A percentile compares a stretch with the other conserved stretches of the same genome.
Evolutionary conservation across 2,329 filamentous ascomycete genomes (phyloP).

Genomic region (Pyrenochaeta sp.): DNA sequence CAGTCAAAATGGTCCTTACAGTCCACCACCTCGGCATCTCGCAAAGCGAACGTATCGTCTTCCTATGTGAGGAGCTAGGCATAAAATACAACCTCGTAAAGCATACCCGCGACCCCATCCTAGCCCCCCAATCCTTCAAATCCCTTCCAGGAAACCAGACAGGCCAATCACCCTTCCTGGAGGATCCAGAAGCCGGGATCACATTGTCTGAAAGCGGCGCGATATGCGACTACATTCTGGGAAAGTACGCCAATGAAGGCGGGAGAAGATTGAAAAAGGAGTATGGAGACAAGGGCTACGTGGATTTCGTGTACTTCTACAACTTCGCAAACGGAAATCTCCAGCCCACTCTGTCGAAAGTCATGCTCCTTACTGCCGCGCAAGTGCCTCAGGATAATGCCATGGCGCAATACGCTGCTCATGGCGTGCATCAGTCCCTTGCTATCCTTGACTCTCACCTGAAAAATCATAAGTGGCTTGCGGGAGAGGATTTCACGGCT

Average conservation of each 20-base stretch:
- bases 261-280: slow-evolving; percentile 18
- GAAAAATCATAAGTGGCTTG: slow-evolving; percentile 60
- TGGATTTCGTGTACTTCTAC: slow-evolving; percentile 69
- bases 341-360: slow-evolving; percentile 43
- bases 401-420: slow-evolving; percentile 11
- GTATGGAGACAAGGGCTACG: slow-evolving; percentile 59
- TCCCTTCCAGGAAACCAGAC: slow-evolving; percentile 42
- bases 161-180: slow-evolving; percentile 66
- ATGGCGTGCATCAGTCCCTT: slow-evolving; percentile 51
- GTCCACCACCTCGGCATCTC: slow-evolving; percentile 50
- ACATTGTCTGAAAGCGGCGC: slow-evolving; percentile 63
- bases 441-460: slow-evolving; percentile 59
- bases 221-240: slow-evolving; percentile 67
- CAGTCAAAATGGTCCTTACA: slow-evolving; percentile 26
- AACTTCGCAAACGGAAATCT: slow-evolving; percentile 59
- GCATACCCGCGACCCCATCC: slow-evolving; percentile 55
- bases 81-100: slow-evolving; percentile 60
- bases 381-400: slow-evolving; percentile 32
- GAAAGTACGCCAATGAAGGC: slow-evolving; percentile 52
- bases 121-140: slow-evolving; percentile 30
- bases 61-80: slow-evolving; percentile 69
- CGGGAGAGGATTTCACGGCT: slow-evolving; percentile 66
- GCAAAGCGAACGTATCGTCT: slow-evolving; percentile 69
- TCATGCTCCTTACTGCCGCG: slow-evolving; percentile 37
- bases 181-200: slow-evolving; percentile 60